Percentiles rank a stretch among this genome's conserved stretches.
phyloP scores from a whole-genome alignment of 1,139 yeast genomes.

The Yamadazyma friedrichii region DNA sequence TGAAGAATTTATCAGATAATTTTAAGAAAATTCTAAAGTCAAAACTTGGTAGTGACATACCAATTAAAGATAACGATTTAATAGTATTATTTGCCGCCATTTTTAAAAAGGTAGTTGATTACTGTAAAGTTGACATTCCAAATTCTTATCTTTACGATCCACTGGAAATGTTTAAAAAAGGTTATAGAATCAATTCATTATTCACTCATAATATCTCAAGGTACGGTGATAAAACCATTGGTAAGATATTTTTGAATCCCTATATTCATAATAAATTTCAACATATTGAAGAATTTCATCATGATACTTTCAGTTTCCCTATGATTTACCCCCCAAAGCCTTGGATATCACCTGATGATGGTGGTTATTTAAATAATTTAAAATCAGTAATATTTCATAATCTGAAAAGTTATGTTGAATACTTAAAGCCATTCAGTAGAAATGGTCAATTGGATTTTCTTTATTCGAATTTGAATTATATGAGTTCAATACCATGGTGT shows the following conservation, averaged over 20 bases:
- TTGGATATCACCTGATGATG: constrained; percentile 34
- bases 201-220: constrained; percentile 9
- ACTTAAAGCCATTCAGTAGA: constrained; percentile 26
- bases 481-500: constrained; percentile 38
- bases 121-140: constrained; percentile 19
- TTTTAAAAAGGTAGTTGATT: constrained; percentile 20
- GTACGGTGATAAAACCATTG: constrained; percentile 6
- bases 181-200: constrained; percentile 9
- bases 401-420: constrained; percentile 17
- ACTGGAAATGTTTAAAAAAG: background rate
- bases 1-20: background rate
- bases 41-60: background rate
- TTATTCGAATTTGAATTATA: constrained; percentile 28
- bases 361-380: constrained; percentile 33
- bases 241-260: constrained; percentile 12
- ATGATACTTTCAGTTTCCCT: constrained; percentile 23
- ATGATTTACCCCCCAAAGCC: constrained; percentile 40
- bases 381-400: constrained; percentile 27
- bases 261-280: constrained; percentile 7
- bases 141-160: constrained; percentile 6
- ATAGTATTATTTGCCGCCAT: constrained; percentile 22
- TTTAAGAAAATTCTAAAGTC: background rate
- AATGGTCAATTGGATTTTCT: constrained; percentile 35
- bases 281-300: constrained; percentile 5
- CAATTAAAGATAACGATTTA: constrained; percentile 18